Conservation (phyloP, 2,329 filamentous ascomycete species). For the Metarhizium album region DNA sequence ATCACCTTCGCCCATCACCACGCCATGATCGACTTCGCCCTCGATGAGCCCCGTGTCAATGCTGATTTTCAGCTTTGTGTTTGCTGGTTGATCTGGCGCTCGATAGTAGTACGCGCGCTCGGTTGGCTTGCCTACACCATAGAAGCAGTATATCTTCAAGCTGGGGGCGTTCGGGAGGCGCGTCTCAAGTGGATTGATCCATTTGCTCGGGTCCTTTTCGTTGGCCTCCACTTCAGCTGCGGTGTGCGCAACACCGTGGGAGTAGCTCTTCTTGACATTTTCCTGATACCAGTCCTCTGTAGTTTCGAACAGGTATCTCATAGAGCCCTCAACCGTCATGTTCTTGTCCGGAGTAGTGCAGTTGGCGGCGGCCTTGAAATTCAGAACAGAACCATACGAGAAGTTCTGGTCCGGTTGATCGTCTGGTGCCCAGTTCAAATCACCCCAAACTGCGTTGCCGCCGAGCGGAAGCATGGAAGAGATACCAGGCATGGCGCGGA, state of each 20-base stretch:
- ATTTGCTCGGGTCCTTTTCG: constrained; percentile 66
- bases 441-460: constrained; percentile 91
- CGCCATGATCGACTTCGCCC: constrained; percentile 66
- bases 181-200: constrained; percentile 90
- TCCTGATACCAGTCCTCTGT: constrained; percentile 79
- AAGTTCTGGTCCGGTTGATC: constrained; percentile 62
- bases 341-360: constrained; percentile 58
- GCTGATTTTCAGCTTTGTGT: constrained; percentile 62
- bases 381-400: constrained; percentile 72
- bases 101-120: constrained; percentile 91
- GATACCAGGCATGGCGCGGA: constrained; percentile 93
- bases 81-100: constrained; percentile 48
- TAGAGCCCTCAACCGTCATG: constrained; percentile 66
- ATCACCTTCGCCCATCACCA: constrained; percentile 93
- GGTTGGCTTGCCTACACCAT: constrained; percentile 86
- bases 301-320: constrained; percentile 67
- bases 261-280: constrained; percentile 66
- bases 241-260: constrained; percentile 77
- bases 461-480: constrained; percentile 95
- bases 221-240: constrained; percentile 71
- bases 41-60: constrained; percentile 56
- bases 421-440: constrained; percentile 77
- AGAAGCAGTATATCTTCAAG: constrained; percentile 95
- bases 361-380: constrained; percentile 62
- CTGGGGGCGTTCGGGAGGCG: constrained; percentile 77